phyloP scores from a whole-genome alignment of 2,329 filamentous ascomycete species.

The Colletotrichum abscissum region DNA sequence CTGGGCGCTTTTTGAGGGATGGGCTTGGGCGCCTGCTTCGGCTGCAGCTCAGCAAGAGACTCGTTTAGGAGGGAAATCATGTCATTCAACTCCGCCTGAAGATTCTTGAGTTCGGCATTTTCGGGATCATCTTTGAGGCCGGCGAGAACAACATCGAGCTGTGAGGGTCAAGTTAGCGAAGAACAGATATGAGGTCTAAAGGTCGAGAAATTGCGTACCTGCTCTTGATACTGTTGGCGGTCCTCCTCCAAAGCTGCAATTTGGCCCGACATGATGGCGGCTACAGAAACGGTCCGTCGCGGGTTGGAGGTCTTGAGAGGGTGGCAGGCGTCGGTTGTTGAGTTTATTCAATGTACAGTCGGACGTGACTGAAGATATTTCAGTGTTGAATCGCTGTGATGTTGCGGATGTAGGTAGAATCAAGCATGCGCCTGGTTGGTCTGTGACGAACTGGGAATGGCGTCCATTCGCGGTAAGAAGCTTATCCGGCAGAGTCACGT shows the following conservation, averaged over 20 bases:
- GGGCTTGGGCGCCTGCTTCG: slow-evolving; percentile 58
- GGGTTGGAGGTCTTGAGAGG: neutral
- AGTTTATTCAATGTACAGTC: neutral
- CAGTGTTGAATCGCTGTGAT: neutral
- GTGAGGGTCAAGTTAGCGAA: slow-evolving; percentile 37
- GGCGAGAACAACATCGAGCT: slow-evolving; percentile 82
- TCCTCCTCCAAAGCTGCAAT: slow-evolving; percentile 62
- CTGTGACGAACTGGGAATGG: neutral
- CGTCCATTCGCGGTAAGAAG: slow-evolving; percentile 1
- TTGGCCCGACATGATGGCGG: slow-evolving; percentile 40
- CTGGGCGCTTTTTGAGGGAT: slow-evolving; percentile 55
- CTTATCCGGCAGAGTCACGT: slow-evolving; percentile 26
- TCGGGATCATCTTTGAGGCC: slow-evolving; percentile 85
- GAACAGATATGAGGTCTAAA: neutral
- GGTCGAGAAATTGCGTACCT: slow-evolving; percentile 52
- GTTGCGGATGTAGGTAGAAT: neutral
- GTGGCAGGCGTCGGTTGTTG: no score
- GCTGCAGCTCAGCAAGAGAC: slow-evolving; percentile 83
- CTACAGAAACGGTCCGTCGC: neutral
- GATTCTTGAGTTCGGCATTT: slow-evolving; percentile 79
- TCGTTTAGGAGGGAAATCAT: slow-evolving; percentile 84
- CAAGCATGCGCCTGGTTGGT: neutral
- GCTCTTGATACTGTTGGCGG: slow-evolving; percentile 66
- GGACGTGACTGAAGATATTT: neutral
- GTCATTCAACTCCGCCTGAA: slow-evolving; percentile 84